Conservation (phyloP, 768 basidiomycete genomes). For the Naganishia vishniacii region DNA sequence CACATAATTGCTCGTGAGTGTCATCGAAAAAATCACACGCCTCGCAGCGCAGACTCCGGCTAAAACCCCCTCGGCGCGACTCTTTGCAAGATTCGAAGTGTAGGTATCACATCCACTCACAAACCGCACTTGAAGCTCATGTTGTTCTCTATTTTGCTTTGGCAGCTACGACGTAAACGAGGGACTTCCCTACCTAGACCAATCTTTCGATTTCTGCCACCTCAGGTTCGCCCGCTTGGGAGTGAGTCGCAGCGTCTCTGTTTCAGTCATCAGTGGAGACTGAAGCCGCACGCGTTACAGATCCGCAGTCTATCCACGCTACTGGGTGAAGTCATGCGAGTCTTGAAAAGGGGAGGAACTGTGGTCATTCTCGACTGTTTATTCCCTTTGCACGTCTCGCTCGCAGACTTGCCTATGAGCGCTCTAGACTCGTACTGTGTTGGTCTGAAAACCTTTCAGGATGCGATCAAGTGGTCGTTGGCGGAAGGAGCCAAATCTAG, state of each 20-base stretch:
- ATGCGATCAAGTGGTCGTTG: background rate
- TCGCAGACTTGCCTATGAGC: background rate
- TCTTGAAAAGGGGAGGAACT: constrained; percentile 1
- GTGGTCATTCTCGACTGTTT: background rate
- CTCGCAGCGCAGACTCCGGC: background rate
- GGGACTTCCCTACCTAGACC: constrained; percentile 3
- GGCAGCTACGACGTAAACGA: constrained; percentile 6
- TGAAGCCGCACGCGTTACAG: background rate
- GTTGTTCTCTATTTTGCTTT: no score
- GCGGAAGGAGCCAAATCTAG: background rate
- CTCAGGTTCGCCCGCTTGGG: constrained; percentile 3
- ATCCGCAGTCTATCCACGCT: background rate
- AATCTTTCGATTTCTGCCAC: constrained; percentile 1
- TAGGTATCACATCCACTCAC: background rate
- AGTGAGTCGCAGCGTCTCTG: background rate
- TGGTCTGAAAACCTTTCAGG: constrained; percentile 7
- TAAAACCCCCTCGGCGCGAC: no score
- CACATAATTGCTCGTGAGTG: constrained; percentile 4
- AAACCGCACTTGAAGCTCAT: no score
- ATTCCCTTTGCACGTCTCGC: constrained; percentile 5
- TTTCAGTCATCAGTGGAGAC: background rate
- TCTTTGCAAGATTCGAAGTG: constrained; percentile 11
- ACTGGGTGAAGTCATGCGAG: background rate
- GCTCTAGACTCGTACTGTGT: background rate
- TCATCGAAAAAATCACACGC: background rate